Evolutionary conservation across 2,329 filamentous ascomycete species (phyloP), one percentile per base, ranked within the genome.

Genomic region (Sclerotinia minor): DNA sequence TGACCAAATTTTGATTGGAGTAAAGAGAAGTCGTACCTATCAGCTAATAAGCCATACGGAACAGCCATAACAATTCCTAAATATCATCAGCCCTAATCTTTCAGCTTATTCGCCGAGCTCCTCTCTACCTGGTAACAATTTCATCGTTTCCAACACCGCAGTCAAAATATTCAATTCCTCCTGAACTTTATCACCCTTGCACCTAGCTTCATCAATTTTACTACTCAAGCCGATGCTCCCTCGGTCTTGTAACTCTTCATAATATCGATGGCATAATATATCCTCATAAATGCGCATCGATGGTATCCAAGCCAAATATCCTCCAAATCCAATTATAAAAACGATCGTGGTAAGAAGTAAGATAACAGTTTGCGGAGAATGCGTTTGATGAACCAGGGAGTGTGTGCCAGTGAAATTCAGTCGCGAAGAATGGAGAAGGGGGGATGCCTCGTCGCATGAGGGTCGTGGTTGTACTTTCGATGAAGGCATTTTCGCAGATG

Each of bases 211-310:
- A 38, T 79, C 76, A 49, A 81, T 79, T 2, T 64, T 57, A 35
- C 66, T 69, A 13, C 69, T 65, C 15, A 73, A 67, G 5, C 70
- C 70, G 53, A 76, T 73, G 54, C 71, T 71, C 19, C 65, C 72
- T 5, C 59, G 67, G 15, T 73, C 72, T 29, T 71, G 54, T 24
- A 73, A 49, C 21, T 70, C 55, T n/a, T 75, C 71, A 63, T 75
- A 77, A 66, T 80, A 80, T 64, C 79, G 77, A 65, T 77, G 78
- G 70, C 80, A 81, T 26, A 80, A 70, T 45, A 80, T 77, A 70
- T 80, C 78, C 69, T 81, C 80, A 52, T 76, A 76, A 38, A 79
- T 73, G 54, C 79, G 75, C 8, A 78, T 75, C 52, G 72, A 70
- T 21, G 79, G 76, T 35, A 81, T 76, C 11, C 67, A 70, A 65